phyloP scores from a whole-genome alignment of 163 green algal species.

The Coccomyxa subellipsoidea region DNA sequence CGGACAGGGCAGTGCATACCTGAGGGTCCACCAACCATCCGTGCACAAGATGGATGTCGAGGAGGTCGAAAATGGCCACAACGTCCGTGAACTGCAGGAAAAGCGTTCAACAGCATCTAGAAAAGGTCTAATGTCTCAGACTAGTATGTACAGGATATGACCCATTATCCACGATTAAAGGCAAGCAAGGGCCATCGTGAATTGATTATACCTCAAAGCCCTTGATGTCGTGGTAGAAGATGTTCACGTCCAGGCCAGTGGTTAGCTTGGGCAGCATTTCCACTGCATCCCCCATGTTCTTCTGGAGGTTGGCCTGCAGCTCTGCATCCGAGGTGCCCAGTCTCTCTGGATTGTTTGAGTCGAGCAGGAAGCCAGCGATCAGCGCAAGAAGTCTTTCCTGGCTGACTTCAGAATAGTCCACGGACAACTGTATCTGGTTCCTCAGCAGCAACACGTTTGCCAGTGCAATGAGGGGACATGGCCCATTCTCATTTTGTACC shows the following conservation, averaged over 20 bases:
- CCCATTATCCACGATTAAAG: background rate
- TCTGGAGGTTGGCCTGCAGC: constrained; percentile 58
- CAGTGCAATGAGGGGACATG: constrained; percentile 89
- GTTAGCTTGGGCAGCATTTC: constrained; percentile 68
- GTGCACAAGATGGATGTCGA: constrained; percentile 89
- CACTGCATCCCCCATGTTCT: constrained; percentile 79
- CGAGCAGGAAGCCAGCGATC: constrained; percentile 61
- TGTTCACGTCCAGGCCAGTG: constrained; percentile 92
- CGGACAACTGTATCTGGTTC: constrained; percentile 37
- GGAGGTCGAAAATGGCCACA: constrained; percentile 91
- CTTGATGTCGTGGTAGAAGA: constrained; percentile 67
- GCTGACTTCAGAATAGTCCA: constrained; percentile 29
- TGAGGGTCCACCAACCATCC: constrained; percentile 84
- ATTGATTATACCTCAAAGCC: constrained; percentile 37
- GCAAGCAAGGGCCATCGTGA: background rate
- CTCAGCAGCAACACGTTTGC: constrained; percentile 87
- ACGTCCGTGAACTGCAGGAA: constrained; percentile 71
- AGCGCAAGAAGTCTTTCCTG: constrained; percentile 62
- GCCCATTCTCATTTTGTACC: constrained; percentile 89
- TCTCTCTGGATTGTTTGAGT: constrained; percentile 44
- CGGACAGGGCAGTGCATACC: constrained; percentile 16
- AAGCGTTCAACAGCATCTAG: background rate
- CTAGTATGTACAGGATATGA: background rate
- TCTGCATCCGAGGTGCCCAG: constrained; percentile 23
- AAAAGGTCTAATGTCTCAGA: background rate